Base-by-base conservation (phyloP, 305 asterid species). In the Nicotiana rustica region DNA sequence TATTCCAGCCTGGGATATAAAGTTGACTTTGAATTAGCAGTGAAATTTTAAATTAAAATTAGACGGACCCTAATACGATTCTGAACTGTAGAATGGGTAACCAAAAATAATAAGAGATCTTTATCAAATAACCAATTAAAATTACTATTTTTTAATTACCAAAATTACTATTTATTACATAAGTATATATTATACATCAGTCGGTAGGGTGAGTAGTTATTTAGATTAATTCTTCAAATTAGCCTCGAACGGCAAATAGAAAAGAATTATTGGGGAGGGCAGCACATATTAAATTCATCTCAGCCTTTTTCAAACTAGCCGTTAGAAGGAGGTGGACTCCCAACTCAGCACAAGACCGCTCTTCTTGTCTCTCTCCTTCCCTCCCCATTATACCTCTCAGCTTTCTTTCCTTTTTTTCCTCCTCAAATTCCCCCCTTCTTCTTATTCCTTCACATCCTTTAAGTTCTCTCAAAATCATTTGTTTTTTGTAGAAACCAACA, bases 241-340 rank as follows among this genome's bases (percentile, higher is more conserved):
- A 69, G 13, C 10, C 12, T 59, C 25, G 29, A 56, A 56, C 29
- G 9, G 25, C 67, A 18, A 61, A 61, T 61, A 18, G 44, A 49
- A 49, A 49, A n/a, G 29, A 49, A 75, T 75, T 2, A 75, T 15
- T 15, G 21, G 80, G 49, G 49, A 41, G 65, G 25, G 3, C 65
- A 36, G 8, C 33, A 65, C 31, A 62, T 66, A 79, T n/a, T 79
- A 80, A 66, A 80, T 52, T 10, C 25, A 15, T 41, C 64, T 61
- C 21, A 41, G 49, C 25, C 17, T 66, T 57, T 57, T 88, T 91
- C 90, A 91, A 91, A 92, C 91, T 91, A 91, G 97, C 97, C 97
- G 94, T 92, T 92, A 89, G 52, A 80, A 83, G 21, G 31, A 66
- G 49, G 49, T 41, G 49, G 49, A 41, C 49, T 41, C 49, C 78